Conservation (phyloP, 1,284 basidiomycete species). For the Fomitopsis schrenkii region DNA sequence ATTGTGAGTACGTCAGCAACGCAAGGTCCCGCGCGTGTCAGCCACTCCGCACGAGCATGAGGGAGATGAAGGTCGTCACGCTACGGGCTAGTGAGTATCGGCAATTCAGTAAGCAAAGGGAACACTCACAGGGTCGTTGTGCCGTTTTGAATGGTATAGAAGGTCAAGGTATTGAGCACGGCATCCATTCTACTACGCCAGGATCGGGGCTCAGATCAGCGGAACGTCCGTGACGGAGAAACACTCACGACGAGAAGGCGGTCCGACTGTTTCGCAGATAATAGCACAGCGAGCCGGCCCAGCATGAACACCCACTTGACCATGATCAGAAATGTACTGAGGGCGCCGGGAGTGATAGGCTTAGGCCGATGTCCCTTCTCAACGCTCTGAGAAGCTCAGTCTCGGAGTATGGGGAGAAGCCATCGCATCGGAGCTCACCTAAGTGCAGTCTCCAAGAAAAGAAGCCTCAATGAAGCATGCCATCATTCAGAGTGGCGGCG, state of each 20-base stretch:
- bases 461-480: conserved; percentile 7
- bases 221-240: not conserved
- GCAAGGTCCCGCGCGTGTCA: conserved; percentile 17
- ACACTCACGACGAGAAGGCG: conserved; percentile 34
- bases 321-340: conserved; percentile 1
- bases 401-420: not conserved
- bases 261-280: conserved; percentile 40
- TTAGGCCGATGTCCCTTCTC: conserved; percentile 23
- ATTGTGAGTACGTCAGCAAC: conserved; percentile 12
- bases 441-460: conserved; percentile 15
- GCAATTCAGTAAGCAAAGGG: not conserved
- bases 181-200: conserved; percentile 40
- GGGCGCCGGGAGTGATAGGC: conserved; percentile 8
- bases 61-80: not conserved
- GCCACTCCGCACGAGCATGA: not conserved
- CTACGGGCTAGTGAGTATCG: not conserved
- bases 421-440: conserved; percentile 2
- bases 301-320: conserved; percentile 52
- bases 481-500: not conserved
- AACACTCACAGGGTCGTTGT: conserved; percentile 41
- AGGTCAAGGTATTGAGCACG: conserved; percentile 42
- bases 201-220: not conserved
- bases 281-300: conserved; percentile 40
- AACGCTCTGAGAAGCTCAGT: conserved; percentile 16
- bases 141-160: conserved; percentile 52